Evolutionary conservation across 139 green algal genomes (phyloP), one percentile per base, ranked within the genome.

Genomic region (Nannochloris sp.): DNA sequence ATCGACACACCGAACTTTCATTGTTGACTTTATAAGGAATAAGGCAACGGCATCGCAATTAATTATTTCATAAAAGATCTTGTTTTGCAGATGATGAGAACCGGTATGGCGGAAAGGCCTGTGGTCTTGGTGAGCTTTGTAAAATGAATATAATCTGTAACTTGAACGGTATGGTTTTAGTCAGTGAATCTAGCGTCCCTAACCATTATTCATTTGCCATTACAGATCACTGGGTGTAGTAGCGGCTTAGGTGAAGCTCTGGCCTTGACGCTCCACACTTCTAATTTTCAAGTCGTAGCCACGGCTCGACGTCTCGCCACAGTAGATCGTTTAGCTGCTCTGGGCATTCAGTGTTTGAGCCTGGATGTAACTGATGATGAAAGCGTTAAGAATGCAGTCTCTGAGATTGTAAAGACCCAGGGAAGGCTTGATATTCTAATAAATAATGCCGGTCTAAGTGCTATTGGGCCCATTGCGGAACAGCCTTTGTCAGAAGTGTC

Each of bases 161-260:
- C 9, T 45, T 12, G 12, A 45, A 45, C 12, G 9, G 37, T 45
- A 12, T 45, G 9, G 37, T 45, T 45, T n/a, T 9, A 45, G 12
- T 45, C 10, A n/a, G n/a, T n/a, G n/a, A n/a, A n/a, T n/a, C n/a
- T n/a, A n/a, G n/a, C n/a, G n/a, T n/a, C n/a, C n/a, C n/a, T n/a
- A n/a, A n/a, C n/a, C n/a, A n/a, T n/a, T n/a, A n/a, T n/a, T n/a
- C n/a, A n/a, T n/a, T n/a, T n/a, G n/a, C n/a, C n/a, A n/a, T n/a
- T 55, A 37, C 60, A 83, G 54, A 67, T 84, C 23, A 84, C 77
- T 8, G 77, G 77, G 4, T 84, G 78, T 32, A 78, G 59, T 29
- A 78, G 71, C 25, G 78, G 78, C 2, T 71, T 85, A 23, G 78
- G 78, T 35, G 38, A 80, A 6, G 79, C 68, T 10, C 54, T 85